These are phyloP conservation scores for Acacia pycnantha DNA, from an alignment of 331 rosid species.

Conservation along the genomic window DNA sequence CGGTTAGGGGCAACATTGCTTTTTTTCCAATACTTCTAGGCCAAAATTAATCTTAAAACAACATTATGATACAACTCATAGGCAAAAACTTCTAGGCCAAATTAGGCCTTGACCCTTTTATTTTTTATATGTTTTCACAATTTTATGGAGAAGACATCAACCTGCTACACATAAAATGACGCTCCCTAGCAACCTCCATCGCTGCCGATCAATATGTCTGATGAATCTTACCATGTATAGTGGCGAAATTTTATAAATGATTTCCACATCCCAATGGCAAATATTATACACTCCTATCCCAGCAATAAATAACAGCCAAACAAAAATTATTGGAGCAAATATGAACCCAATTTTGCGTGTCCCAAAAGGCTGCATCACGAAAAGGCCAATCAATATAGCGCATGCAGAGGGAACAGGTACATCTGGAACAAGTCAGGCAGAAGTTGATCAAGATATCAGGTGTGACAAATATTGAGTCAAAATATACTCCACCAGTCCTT, in stretches of 20 bases:
- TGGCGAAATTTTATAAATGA: constrained; percentile 59
- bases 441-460: neutral
- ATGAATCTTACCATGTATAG: constrained; percentile 58
- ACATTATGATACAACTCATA: too few species aligned
- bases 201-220: constrained; percentile 24
- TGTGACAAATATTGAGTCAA: neutral
- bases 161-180: constrained; percentile 71
- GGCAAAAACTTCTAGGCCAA: too few species aligned
- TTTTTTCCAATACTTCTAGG: too few species aligned
- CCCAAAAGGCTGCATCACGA: constrained; percentile 73
- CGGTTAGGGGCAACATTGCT: too few species aligned
- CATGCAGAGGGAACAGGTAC: constrained; percentile 75
- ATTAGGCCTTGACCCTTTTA: too few species aligned
- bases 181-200: constrained; percentile 76
- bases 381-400: constrained; percentile 66
- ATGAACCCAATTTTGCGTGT: constrained; percentile 71
- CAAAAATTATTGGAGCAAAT: constrained; percentile 67
- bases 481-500: too few species aligned
- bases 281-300: constrained; percentile 59
- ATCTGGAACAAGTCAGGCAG: constrained; percentile 46
- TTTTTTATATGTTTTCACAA: neutral
- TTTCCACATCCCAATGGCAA: constrained; percentile 50
- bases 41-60: too few species aligned
- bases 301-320: constrained; percentile 63
- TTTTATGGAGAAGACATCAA: neutral